These are phyloP conservation scores for Pichia sp. DNA, from an alignment of 1,139 yeast species.

Conservation along the genomic window DNA sequence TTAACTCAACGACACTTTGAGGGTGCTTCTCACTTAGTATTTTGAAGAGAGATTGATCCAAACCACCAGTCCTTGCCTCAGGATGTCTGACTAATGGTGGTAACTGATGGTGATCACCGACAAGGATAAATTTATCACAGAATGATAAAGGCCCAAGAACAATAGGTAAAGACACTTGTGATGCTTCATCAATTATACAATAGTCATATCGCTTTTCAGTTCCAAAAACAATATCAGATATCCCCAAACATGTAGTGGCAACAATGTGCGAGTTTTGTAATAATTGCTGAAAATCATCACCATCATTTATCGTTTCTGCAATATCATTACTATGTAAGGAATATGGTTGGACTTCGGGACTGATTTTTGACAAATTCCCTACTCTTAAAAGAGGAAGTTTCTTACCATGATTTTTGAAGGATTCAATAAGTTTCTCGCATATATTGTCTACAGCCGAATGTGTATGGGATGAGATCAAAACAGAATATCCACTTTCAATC, in stretches of 20 bases:
- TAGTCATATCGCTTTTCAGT: conserved; percentile 66
- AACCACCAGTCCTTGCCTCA: conserved; percentile 49
- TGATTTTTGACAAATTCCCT: conserved; percentile 54
- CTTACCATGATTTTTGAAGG: conserved; percentile 31
- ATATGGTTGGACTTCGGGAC: conserved; percentile 50
- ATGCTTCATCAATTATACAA: conserved; percentile 94
- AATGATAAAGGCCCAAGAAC: conserved; percentile 80
- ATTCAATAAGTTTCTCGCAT: conserved; percentile 55
- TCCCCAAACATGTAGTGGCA: conserved; percentile 83
- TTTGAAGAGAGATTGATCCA: conserved; percentile 74
- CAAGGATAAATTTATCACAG: conserved; percentile 74
- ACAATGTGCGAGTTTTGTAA: conserved; percentile 63
- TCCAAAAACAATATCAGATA: conserved; percentile 54
- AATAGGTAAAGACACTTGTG: conserved; percentile 87
- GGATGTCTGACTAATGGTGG: conserved; percentile 75
- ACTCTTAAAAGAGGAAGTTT: conserved; percentile 48
- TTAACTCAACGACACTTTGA: conserved; percentile 59
- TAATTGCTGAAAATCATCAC: conserved; percentile 37
- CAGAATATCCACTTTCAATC: conserved; percentile 54
- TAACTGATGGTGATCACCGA: conserved; percentile 91
- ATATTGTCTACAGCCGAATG: conserved; percentile 96
- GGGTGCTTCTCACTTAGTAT: conserved; percentile 68
- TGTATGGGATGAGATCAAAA: conserved; percentile 79
- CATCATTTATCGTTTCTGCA: conserved; percentile 34
- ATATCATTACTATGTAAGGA: conserved; percentile 38